These are phyloP conservation scores for Yamadazyma insecticola DNA, from an alignment of 805 yeast species.

Conservation along the genomic window DNA sequence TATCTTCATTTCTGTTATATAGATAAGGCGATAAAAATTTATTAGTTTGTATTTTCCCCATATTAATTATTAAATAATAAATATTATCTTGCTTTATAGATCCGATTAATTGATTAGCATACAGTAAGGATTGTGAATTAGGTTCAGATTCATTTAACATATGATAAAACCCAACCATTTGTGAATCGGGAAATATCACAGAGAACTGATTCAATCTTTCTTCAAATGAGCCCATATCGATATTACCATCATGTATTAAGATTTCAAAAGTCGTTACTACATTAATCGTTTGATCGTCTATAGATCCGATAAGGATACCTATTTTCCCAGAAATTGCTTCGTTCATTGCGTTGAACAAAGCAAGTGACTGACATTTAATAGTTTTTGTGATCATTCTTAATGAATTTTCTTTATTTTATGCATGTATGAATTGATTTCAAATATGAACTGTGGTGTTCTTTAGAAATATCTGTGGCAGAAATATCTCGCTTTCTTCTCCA, in stretches of 20 bases:
- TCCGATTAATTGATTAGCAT: slow-evolving; percentile 3
- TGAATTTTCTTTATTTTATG: not conserved
- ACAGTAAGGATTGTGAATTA: not conserved
- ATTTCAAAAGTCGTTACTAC: slow-evolving; percentile 28
- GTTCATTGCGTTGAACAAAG: slow-evolving; percentile 22
- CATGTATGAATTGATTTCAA: not conserved
- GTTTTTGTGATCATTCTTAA: slow-evolving; percentile 4
- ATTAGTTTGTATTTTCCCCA: not conserved
- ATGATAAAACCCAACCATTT: slow-evolving; percentile 29
- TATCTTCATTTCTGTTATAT: not conserved
- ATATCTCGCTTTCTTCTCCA: not conserved
- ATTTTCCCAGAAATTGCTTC: too few relatives aligned
- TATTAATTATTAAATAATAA: not conserved
- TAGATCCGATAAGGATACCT: slow-evolving; percentile 4
- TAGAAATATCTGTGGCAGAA: not conserved
- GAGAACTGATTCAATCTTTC: slow-evolving; percentile 23
- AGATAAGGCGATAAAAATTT: slow-evolving; percentile 3
- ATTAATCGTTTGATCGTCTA: not conserved
- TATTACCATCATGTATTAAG: slow-evolving; percentile 6
- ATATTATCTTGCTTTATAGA: slow-evolving; percentile 1
- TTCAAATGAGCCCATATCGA: slow-evolving; percentile 21
- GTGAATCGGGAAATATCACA: slow-evolving; percentile 23
- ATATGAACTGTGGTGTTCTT: not conserved
- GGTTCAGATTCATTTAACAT: slow-evolving; percentile 2
- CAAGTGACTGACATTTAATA: slow-evolving; percentile 26